Conservation (phyloP, 2,329 filamentous ascomycete species). For the Cercospora beticola region DNA sequence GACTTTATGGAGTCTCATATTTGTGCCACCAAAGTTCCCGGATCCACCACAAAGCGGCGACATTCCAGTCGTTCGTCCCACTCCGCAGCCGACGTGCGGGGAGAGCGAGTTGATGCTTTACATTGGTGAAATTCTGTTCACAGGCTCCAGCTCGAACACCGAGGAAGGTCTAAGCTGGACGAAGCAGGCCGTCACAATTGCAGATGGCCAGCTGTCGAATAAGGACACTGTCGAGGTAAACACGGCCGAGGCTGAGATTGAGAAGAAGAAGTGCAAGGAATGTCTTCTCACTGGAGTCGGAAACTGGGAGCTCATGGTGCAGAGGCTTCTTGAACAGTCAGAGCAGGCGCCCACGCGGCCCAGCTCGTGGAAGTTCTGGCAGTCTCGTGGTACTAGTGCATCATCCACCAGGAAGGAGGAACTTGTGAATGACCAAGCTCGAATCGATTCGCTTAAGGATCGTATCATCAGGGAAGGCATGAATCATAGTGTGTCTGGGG, state of each 20-base stretch:
- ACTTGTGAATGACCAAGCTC: conserved; percentile 8
- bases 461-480: conserved; percentile 16
- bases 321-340: conserved; percentile 37
- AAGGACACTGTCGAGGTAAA: conserved; percentile 23
- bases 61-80: conserved; percentile 60
- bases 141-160: conserved; percentile 51
- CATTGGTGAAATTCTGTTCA: conserved; percentile 90
- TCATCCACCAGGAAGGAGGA: neutral
- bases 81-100: conserved; percentile 64
- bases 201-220: conserved; percentile 56
- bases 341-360: conserved; percentile 25
- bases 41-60: conserved; percentile 69
- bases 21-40: conserved; percentile 58
- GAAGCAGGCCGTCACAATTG: conserved; percentile 77
- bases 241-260: conserved; percentile 11
- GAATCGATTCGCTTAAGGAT: conserved; percentile 14
- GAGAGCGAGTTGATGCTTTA: conserved; percentile 85
- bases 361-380: conserved; percentile 29
- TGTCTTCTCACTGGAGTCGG: conserved; percentile 74
- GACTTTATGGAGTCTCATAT: conserved; percentile 27
- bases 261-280: conserved; percentile 62
- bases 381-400: conserved; percentile 20
- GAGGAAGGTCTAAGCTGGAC: conserved; percentile 82
- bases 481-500: conserved; percentile 8
- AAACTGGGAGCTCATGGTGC: conserved; percentile 83